Conservation (phyloP, 441 rosid species). For the Gossypium davidsonii region DNA sequence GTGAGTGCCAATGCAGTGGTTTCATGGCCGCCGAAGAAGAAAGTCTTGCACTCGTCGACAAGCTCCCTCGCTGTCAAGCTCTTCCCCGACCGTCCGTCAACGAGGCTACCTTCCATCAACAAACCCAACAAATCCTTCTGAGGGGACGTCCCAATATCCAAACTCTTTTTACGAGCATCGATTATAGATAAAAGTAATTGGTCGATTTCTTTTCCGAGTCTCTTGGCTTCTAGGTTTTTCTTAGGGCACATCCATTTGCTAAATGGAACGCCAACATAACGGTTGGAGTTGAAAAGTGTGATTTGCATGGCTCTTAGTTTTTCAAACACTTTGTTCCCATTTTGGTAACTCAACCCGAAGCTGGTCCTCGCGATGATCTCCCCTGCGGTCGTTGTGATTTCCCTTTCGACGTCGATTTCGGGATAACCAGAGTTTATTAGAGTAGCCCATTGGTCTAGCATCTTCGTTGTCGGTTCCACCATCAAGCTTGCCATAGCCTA, state of each 20-base stretch:
- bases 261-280: conserved; percentile 82
- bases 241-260: conserved; percentile 46
- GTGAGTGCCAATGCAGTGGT: conserved; percentile 81
- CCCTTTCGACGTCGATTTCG: conserved; percentile 65
- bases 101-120: conserved; percentile 35
- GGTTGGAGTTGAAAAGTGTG: conserved; percentile 62
- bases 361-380: conserved; percentile 85
- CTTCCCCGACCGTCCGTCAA: conserved; percentile 36
- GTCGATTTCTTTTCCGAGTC: conserved; percentile 70
- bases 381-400: conserved; percentile 61
- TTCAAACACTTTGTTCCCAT: conserved; percentile 50
- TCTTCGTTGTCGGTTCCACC: conserved; percentile 65
- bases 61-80: conserved; percentile 54
- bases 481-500: conserved; percentile 63
- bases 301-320: conserved; percentile 68
- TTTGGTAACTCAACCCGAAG: conserved; percentile 60
- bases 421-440: conserved; percentile 39
- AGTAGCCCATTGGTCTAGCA: conserved; percentile 47
- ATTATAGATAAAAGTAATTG: conserved; percentile 53
- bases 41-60: conserved; percentile 90
- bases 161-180: conserved; percentile 31
- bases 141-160: neutral
- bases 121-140: conserved; percentile 57
- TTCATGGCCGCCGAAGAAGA: conserved; percentile 94
- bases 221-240: conserved; percentile 47